Evolutionary conservation across 306 rosid genomes (phyloP), one percentile per base, ranked within the genome.

Genomic region (Delonix regia): DNA sequence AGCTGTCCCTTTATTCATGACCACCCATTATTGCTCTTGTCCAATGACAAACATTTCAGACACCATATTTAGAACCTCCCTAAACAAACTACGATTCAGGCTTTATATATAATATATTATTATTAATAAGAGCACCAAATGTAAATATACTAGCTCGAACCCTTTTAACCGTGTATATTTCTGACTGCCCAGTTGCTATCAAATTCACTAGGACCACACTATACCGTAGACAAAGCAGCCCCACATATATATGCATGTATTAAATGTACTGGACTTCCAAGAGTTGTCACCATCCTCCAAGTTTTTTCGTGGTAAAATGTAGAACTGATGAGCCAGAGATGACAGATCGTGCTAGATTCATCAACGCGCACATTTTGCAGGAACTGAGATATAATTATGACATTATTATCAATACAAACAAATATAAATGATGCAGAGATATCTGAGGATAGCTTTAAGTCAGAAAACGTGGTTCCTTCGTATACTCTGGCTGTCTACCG

Each of bases 221-320:
- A n/a, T n/a, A 65, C 5, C 7, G 27, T 16, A 45, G 39, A 27
- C 2, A 41, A 47, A 11, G 71, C 28, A 27, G 16, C 61, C 60
- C 75, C 62, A 48, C 61, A 70, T 12, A 22, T 11, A n/a, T 3
- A n/a, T 55, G 33, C 3, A 9, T 9, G 18, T 44, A 22, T 69
- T 47, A 12, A 71, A 52, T 53, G 76, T 33, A 79, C 71, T 69
- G 41, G 77, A 75, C 61, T 80, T 53, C 11, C 2, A 21, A 21
- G 53, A 76, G 55, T 64, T 56, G 82, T 80, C 87, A 56, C 84
- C 73, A 63, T 83, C 86, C 75, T 60, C 52, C 21, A 49, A 48
- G 56, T 39, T 65, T 21, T 21, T 65, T 19, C 44, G 7, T 18
- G 41, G 74, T 34, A 28, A 42, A 44, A 42, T 24, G 47, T 47